These are phyloP conservation scores for Russula lepida DNA, from an alignment of 768 basidiomycete genomes.

Conservation along the genomic window DNA sequence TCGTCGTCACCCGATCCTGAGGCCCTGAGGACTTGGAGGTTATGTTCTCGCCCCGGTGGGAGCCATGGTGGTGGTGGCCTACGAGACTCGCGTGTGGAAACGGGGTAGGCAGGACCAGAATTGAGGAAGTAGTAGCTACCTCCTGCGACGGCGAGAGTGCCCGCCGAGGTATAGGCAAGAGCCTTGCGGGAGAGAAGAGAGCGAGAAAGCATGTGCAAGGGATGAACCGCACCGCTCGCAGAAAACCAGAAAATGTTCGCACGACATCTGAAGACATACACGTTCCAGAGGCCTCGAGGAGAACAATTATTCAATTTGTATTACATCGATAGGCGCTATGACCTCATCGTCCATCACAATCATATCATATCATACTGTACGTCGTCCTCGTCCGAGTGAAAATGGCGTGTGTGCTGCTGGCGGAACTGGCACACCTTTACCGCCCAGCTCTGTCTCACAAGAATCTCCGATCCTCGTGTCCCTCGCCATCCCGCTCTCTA, in stretches of 20 bases:
- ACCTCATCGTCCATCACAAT: background rate
- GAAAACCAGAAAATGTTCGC: background rate
- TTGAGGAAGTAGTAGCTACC: conserved; percentile 66
- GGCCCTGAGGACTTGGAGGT: conserved; percentile 50
- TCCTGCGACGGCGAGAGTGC: conserved; percentile 44
- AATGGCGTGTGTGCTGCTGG: conserved; percentile 15
- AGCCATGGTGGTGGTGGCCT: conserved; percentile 74
- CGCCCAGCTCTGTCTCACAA: background rate
- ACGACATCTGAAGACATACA: background rate
- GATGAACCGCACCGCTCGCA: background rate
- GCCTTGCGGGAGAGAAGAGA: conserved; percentile 47
- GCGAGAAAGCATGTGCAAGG: conserved; percentile 22
- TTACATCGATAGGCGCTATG: background rate
- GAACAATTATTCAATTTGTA: background rate
- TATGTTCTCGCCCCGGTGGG: conserved; percentile 59
- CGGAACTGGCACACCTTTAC: background rate
- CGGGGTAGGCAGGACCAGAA: conserved; percentile 61
- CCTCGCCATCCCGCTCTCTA: background rate
- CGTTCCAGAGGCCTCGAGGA: too few species aligned
- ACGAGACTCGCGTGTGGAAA: conserved; percentile 55
- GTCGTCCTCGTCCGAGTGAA: conserved; percentile 12
- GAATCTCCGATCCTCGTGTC: background rate
- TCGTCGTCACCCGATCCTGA: conserved; percentile 31
- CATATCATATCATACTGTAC: background rate
- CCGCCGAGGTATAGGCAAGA: conserved; percentile 44